Base-by-base conservation (phyloP, 1,284 basidiomycete genomes). In the Leccinum solheimii region DNA sequence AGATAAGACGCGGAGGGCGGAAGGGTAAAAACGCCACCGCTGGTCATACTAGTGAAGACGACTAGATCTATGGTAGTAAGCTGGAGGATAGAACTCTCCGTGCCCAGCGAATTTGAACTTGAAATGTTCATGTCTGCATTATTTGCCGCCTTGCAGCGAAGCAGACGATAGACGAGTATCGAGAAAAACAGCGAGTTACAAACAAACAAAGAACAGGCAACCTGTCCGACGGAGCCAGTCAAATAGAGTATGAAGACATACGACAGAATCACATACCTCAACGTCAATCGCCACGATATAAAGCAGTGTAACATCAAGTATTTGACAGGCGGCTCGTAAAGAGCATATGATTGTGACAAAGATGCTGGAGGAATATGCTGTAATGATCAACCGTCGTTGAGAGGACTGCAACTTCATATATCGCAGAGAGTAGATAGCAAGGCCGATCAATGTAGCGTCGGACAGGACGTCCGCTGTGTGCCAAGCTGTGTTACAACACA, bases 161-260 rank as follows among this genome's bases (percentile, higher is more conserved):
- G 34, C 43, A 62, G 34, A 21, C 69, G 66, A 57, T 62, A 69
- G 34, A 62, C 19, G 32, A 61, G 56, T 27, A 48, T 58, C 32
- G 56, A 58, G 36, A 64, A 26, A 16, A 72, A 70, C 10, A 72
- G 52, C 1, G 65, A 64, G 56, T 70, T 75, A 21, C 68, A 73
- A 26, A 66, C 66, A 23, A 73, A 58, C 5, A 74, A 51, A 26
- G 69, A 69, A 38, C 60, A 66, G 10, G 62, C 60, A 6, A 58
- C 57, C 69, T 74, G 55, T 61, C 27, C 23, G 48, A 43, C 27
- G 19, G 45, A 36, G 0, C 9, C 51, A 32, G 30, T 53, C 30
- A 32, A 53, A 51, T 32, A 49, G 36, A 26, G 32, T 60, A 48
- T 61, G 56, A 65, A 62, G 34, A 13, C 6, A 1, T 14, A 57